A percentile compares a stretch with the other conserved stretches of the same genome.
Conservation (phyloP, 73 alveolate species). For the Paramecium primaurelia region DNA sequence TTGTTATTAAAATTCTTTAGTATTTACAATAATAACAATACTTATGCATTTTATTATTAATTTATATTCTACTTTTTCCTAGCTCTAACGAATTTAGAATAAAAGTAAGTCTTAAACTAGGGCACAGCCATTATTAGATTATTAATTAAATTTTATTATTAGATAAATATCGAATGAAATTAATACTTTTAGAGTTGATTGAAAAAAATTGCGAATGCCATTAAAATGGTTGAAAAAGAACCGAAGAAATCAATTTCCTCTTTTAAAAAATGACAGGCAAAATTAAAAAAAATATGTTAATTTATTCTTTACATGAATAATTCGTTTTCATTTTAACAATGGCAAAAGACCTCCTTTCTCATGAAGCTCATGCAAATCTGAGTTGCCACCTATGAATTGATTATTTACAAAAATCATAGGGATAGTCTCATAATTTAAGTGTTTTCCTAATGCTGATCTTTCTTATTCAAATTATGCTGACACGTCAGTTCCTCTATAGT, state of each 20-base stretch:
- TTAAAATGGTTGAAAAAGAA: too few relatives aligned
- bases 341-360: neutral
- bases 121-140: too few relatives aligned
- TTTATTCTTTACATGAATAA: neutral
- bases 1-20: too few relatives aligned
- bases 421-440: neutral
- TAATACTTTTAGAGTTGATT: too few relatives aligned
- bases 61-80: too few relatives aligned
- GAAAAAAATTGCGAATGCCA: neutral
- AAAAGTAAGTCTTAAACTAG: too few relatives aligned
- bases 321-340: neutral
- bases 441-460: neutral
- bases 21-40: too few relatives aligned
- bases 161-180: too few relatives aligned
- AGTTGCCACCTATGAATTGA: conserved; percentile 24
- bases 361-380: neutral
- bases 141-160: too few relatives aligned
- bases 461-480: neutral
- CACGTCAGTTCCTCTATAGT: neutral
- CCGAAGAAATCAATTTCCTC: neutral
- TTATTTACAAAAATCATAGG: conserved; percentile 6
- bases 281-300: neutral
- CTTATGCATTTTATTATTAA: too few relatives aligned
- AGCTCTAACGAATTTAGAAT: too few relatives aligned
- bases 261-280: neutral